Base-by-base conservation (phyloP, 495 filamentous ascomycete species). In the Neohortaea acidophila region DNA sequence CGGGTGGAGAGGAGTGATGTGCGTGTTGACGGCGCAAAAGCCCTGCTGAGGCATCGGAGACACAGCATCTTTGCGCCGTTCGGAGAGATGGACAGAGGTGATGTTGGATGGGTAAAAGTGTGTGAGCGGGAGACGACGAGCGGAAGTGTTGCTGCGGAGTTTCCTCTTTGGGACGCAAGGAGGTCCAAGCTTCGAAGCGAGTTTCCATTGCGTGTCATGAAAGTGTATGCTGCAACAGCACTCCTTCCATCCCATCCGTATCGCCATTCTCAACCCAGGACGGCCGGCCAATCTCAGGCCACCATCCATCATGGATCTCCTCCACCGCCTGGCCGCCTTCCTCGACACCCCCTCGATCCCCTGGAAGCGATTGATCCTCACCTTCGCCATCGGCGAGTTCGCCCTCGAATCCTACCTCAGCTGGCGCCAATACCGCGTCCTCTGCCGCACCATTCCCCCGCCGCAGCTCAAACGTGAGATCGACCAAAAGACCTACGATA, bases 331-430 rank as follows among this genome's bases (percentile, higher is more conserved):
- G 41, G 81, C 84, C 49, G 70, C 73, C 59, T 72, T 77, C 55
- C 76, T 96, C 33, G 91, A 97, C 67, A 75, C 81, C 49, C 87
- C 89, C 37, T 64, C 78, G 48, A 89, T 96, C 64, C 87, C 91
- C 37, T 97, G 89, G 89, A 97, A 96, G 76, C 76, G 71, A 54
- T 73, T 97, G 42, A 83, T 97, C 51, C 73, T 94, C 39, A 81
- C 84, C 38, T 96, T 97, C 63, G 86, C 84, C 9, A 45, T 94
- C 43, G 80, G 73, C 31, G 84, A 97, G 55, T 94, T 79, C 55
- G 54, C 81, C 32, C 77, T 97, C 47, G 89, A 96, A 53, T 73
- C 75, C 36, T 79, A 83, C 55, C 70, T 97, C 3, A 81, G 80
- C 13, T 60, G 79, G 30, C 82, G 91, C 18, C 89, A 97, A 54